phyloP scores from a whole-genome alignment of 768 basidiomycete species.

The Stropharia rugosoannulata region DNA sequence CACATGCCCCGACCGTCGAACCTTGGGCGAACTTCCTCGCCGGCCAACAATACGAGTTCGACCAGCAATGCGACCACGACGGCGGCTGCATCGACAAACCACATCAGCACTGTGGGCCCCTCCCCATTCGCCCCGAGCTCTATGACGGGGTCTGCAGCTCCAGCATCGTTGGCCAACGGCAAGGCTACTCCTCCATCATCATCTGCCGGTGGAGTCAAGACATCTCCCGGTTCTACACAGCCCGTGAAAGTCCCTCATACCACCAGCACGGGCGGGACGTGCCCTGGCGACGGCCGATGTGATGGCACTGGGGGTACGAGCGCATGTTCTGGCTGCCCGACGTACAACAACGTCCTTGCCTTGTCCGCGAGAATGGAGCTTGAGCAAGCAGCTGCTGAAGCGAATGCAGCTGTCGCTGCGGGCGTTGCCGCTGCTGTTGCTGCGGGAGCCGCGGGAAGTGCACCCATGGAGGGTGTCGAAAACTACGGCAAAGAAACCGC shows the following conservation, averaged over 20 bases:
- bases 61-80: constrained; percentile 23
- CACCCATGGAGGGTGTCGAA: constrained; percentile 4
- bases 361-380: constrained; percentile 40
- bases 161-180: constrained; percentile 18
- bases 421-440: constrained; percentile 3
- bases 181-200: constrained; percentile 14
- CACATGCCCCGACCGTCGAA: constrained; percentile 71
- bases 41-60: constrained; percentile 22
- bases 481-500: neutral
- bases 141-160: constrained; percentile 19
- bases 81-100: constrained; percentile 8
- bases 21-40: constrained; percentile 43
- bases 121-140: constrained; percentile 29
- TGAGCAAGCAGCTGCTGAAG: constrained; percentile 30
- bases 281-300: constrained; percentile 97
- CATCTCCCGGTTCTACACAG: neutral
- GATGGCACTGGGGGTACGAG: constrained; percentile 95
- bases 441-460: neutral
- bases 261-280: constrained; percentile 59
- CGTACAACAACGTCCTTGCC: constrained; percentile 83
- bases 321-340: constrained; percentile 94
- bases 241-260: constrained; percentile 9
- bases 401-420: constrained; percentile 14
- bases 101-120: constrained; percentile 28
- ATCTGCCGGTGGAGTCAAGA: constrained; percentile 13